Percentiles rank a stretch among this genome's conserved stretches.
Evolutionary conservation across 2,329 filamentous ascomycete genomes (phyloP).

Genomic region (Ophiostoma novo-ulmi): DNA sequence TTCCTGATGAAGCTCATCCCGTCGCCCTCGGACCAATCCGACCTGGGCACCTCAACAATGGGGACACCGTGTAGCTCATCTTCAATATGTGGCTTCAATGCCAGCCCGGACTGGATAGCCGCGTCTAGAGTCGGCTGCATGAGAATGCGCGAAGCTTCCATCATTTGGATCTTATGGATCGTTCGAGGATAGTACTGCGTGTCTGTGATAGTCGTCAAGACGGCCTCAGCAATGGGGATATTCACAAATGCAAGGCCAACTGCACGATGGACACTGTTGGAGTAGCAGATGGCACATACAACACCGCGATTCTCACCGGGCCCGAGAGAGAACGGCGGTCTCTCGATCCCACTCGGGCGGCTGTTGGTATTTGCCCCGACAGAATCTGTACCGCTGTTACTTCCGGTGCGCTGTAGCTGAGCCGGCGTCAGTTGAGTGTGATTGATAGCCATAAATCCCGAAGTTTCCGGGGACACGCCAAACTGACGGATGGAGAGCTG

Average conservation of each 20-base stretch:
- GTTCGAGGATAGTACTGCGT: constrained; percentile 88
- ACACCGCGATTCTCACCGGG: constrained; percentile 25
- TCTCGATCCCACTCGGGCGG: constrained; percentile 17
- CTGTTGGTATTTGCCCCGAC: background rate
- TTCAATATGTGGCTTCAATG: constrained; percentile 23
- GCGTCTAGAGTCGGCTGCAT: constrained; percentile 61
- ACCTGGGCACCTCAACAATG: constrained; percentile 58
- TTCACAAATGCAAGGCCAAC: constrained; percentile 87
- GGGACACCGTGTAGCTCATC: constrained; percentile 38
- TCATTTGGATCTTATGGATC: constrained; percentile 77
- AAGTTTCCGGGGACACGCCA: background rate
- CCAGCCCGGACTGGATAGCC: constrained; percentile 66
- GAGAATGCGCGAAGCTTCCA: constrained; percentile 73
- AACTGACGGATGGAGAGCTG: background rate
- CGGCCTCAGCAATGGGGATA: constrained; percentile 73
- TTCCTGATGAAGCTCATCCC: constrained; percentile 74
- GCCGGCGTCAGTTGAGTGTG: background rate
- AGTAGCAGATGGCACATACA: constrained; percentile 82
- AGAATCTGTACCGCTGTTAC: background rate
- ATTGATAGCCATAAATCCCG: background rate
- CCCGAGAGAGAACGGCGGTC: constrained; percentile 23
- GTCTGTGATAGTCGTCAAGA: constrained; percentile 87
- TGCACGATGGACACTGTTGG: constrained; percentile 76
- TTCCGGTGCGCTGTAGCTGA: background rate
- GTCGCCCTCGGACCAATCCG: constrained; percentile 69